Percentiles rank a stretch among this genome's conserved stretches.
phyloP scores from a whole-genome alignment of 768 basidiomycete species.

The Termitomyces eurrhizus region DNA sequence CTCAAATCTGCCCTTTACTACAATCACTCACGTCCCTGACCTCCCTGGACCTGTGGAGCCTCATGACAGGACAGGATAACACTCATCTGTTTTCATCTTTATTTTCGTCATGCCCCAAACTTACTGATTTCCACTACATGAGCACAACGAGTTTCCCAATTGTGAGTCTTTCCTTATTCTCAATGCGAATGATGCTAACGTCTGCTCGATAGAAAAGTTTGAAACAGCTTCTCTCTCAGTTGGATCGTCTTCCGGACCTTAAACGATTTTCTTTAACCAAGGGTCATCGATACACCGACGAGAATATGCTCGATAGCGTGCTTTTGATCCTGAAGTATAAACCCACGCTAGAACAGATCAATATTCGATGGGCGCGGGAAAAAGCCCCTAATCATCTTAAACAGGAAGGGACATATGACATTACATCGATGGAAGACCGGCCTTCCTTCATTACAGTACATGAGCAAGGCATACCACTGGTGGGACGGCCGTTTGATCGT shows the following conservation, averaged over 20 bases:
- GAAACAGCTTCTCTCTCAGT: conserved; percentile 34
- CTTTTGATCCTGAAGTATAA: conserved; percentile 31
- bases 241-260: conserved; percentile 35
- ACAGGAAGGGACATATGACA: conserved; percentile 42
- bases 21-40: conserved; percentile 32
- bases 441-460: conserved; percentile 25
- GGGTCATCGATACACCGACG: conserved; percentile 42
- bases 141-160: conserved; percentile 43
- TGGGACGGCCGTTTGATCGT: conserved; percentile 36
- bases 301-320: conserved; percentile 41
- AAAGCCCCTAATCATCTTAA: conserved; percentile 45
- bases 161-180: conserved; percentile 22
- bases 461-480: conserved; percentile 39
- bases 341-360: conserved; percentile 36
- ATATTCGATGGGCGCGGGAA: conserved; percentile 46
- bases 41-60: conserved; percentile 45
- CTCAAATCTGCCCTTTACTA: conserved; percentile 30
- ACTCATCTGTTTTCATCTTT: conserved; percentile 31
- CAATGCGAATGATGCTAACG: neutral
- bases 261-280: conserved; percentile 46
- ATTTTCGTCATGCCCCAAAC: conserved; percentile 29
- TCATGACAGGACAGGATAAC: conserved; percentile 32
- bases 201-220: conserved; percentile 32
- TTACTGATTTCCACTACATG: conserved; percentile 49
- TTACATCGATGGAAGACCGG: conserved; percentile 21